Evolutionary conservation across 2,329 filamentous ascomycete species (phyloP).

Genomic region (Microthyrium microscopicum): DNA sequence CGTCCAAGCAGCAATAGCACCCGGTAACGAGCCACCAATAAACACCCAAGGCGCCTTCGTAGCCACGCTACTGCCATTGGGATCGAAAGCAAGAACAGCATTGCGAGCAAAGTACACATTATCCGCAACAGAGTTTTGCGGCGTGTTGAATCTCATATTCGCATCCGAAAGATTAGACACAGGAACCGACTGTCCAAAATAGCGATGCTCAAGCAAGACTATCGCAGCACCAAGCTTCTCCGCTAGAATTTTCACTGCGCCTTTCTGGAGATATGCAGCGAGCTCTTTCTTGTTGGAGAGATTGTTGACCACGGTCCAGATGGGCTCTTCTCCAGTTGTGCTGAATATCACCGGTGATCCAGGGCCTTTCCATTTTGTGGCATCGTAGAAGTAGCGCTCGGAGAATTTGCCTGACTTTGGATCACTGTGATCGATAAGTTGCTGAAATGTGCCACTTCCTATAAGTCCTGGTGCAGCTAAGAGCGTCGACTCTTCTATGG

Average conservation of each 20-base stretch:
- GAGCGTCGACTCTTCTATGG: too few relatives aligned
- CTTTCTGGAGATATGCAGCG: constrained; percentile 32
- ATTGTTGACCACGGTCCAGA: constrained; percentile 18
- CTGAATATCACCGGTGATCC: constrained; percentile 38
- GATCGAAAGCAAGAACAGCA: constrained; percentile 37
- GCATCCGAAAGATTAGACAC: constrained; percentile 33
- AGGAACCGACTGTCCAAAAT: constrained; percentile 40
- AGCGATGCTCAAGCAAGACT: constrained; percentile 41
- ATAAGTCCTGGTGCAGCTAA: too few relatives aligned
- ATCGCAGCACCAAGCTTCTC: constrained; percentile 37
- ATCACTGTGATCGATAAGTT: constrained; percentile 42
- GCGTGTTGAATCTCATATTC: constrained; percentile 36
- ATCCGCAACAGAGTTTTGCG: constrained; percentile 37
- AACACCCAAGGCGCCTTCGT: constrained; percentile 39
- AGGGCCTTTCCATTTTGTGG: constrained; percentile 35
- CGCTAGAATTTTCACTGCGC: constrained; percentile 27
- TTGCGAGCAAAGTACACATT: constrained; percentile 37
- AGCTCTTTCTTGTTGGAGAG: constrained; percentile 31
- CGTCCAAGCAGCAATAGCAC: constrained; percentile 39
- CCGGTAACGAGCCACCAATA: constrained; percentile 39
- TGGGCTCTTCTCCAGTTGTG: constrained; percentile 36
- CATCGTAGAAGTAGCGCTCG: constrained; percentile 37
- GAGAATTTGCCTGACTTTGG: constrained; percentile 38
- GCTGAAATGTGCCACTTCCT: constrained; percentile 26
- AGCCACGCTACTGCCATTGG: constrained; percentile 30